Base-by-base conservation (phyloP, 2,329 filamentous ascomycete genomes). In the Nothopassalora personata region DNA sequence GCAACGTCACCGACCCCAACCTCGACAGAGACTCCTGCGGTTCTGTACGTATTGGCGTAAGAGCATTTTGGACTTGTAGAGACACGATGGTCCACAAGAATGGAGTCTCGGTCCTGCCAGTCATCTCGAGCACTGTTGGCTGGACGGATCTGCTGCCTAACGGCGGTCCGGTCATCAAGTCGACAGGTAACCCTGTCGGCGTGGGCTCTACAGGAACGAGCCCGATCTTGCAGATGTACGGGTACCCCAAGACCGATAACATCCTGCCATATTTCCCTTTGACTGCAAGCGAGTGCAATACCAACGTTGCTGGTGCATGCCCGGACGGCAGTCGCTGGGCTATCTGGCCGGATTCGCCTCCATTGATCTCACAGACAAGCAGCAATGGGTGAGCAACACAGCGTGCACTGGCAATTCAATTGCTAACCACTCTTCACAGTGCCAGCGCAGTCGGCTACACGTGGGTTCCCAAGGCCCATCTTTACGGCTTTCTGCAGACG, bases 1-100 rank as follows among this genome's bases (percentile, higher is more conserved):
- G 59, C 33, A 65, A 65, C 46, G 61, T 62, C 56, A 65, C 63
- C 23, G 61, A 66, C 36, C 57, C 64, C 10, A 55, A 52, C 27
- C 49, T 61, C 34, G 62, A 65, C 53, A 60, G 65, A 51, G 65
- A 67, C 47, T 65, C 62, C 15, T 67, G 65, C 43, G 63, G 60
- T 7, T 66, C 64, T 15, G 53, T 53, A 10, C 43, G 59, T 10
- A 64, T 67, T 13, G 57, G 56, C 28, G 62, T 52, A 9, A 58
- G 65, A 45, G 60, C 60, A 5, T 60, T 67, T 43, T 67, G 65
- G 65, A 67, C 64, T 43, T 67, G 65, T 53, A 61, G 65, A 56
- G 65, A 67, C 47, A 67, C 64, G 5, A 60, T 62, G 59, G 53
- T 48, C 13, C 58, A 61, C 52, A 55, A 48, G 2, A 58, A 58